Conservation (phyloP, 2,329 filamentous ascomycete species). For the Claviceps cyperi region DNA sequence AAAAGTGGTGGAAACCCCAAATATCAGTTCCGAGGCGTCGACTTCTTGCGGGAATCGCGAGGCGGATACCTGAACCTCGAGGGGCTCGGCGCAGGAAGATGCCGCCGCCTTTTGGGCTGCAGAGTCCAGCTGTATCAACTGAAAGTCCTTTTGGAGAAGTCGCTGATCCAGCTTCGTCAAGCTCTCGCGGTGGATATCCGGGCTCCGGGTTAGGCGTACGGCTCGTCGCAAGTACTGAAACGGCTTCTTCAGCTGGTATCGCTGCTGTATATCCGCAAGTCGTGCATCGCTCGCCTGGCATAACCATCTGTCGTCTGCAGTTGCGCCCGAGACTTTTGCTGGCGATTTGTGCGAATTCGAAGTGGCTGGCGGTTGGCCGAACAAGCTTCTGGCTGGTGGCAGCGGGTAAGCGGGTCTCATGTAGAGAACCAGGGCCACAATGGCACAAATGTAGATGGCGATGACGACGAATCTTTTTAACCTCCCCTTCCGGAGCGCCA, state of each 20-base stretch:
- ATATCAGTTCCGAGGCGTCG: conserved; percentile 41
- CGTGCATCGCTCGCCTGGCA: conserved; percentile 1
- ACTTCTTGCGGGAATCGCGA: conserved; percentile 29
- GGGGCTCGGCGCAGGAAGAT: conserved; percentile 31
- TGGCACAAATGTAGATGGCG: neutral
- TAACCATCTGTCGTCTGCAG: neutral
- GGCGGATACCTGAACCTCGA: conserved; percentile 26
- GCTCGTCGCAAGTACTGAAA: conserved; percentile 42
- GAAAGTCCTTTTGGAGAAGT: conserved; percentile 23
- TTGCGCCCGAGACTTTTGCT: neutral
- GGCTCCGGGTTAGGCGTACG: conserved; percentile 30
- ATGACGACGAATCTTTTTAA: neutral
- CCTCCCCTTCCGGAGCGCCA: neutral
- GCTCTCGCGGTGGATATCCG: conserved; percentile 31
- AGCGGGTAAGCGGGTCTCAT: neutral
- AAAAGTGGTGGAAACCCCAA: conserved; percentile 43
- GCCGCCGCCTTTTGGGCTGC: conserved; percentile 15
- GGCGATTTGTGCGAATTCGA: neutral
- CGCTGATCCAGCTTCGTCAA: conserved; percentile 32
- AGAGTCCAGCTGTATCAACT: conserved; percentile 30
- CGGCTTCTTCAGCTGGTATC: conserved; percentile 30
- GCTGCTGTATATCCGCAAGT: conserved; percentile 11
- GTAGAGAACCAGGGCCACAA: neutral
- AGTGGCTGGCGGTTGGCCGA: too few relatives aligned
- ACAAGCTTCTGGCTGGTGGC: neutral